Evolutionary conservation across 768 basidiomycete species (phyloP), one percentile per base, ranked within the genome.

Genomic region (Pleurotus djamor): DNA sequence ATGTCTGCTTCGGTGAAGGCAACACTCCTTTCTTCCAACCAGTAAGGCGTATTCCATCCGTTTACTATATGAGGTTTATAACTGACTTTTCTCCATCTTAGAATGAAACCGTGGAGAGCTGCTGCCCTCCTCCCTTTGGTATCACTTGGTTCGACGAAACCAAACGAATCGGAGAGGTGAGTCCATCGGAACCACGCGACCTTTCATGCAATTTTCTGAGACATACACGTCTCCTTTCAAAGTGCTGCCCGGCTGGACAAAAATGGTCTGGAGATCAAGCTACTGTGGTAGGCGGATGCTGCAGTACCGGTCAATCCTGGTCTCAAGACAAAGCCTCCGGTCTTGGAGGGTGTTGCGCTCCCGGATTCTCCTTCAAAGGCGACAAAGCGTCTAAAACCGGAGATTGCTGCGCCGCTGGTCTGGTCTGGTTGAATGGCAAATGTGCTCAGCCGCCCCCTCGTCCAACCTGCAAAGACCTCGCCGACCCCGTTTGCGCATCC

Each of bases 371-470:
- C 5, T 56, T 56, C 41, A 38, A 37, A 17, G 54, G 54, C 10
- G 54, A 56, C 41, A 56, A 56, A 32, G 41, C 54, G n/a, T 38
- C 54, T n/a, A 56, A 56, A n/a, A 56, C 54, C 13, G 54, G 54
- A 4, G 54, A 41, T 28, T 56, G 54, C 41, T 56, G 54, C 54
- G 38, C 54, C 8, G 54, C 41, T n/a, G 54, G 54, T 2, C 16
- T 56, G 36, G 33, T 56, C 10, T 56, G 54, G 54, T 32, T 56
- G 54, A 56, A 56, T n/a, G 54, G 54, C 38, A 56, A 56, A 44
- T 56, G 54, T 13, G 13, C 54, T 0, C 37, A 36, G 1, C 54
- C 54, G 13, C 54, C 54, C 28, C 54, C 54, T 13, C 41, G 54
- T 28, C 54, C 54, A 1, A 44, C 54, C 12, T 56, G 54, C 54